These are phyloP conservation scores for Hypoxylon cercidicola DNA, from an alignment of 495 filamentous ascomycete genomes.

Conservation along the genomic window DNA sequence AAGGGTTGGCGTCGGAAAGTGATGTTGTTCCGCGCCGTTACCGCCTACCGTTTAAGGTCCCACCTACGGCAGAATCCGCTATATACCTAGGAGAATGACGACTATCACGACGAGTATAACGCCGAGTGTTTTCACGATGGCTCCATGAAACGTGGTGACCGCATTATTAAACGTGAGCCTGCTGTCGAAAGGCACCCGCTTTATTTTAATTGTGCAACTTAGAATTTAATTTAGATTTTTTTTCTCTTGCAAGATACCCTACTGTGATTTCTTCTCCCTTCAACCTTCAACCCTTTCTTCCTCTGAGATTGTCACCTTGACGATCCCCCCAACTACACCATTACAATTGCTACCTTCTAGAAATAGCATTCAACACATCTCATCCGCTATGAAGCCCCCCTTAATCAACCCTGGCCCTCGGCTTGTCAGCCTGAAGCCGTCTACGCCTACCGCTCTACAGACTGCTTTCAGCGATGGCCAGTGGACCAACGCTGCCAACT, in stretches of 20 bases:
- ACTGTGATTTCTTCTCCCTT: constrained; percentile 7
- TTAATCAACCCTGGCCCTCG: constrained; percentile 14
- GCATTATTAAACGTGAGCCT: neutral
- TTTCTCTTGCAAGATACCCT: constrained; percentile 33
- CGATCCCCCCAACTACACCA: neutral
- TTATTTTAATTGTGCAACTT: constrained; percentile 1
- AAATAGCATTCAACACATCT: neutral
- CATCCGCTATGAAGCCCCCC: constrained; percentile 15
- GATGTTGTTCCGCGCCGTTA: no score
- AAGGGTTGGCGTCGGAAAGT: no score
- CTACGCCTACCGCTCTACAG: constrained; percentile 52
- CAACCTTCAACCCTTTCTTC: neutral
- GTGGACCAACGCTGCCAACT: constrained; percentile 53
- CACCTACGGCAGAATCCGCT: no score
- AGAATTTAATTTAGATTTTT: neutral
- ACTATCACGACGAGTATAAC: neutral
- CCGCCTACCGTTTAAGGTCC: no score
- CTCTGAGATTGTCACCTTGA: neutral
- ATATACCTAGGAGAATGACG: no score
- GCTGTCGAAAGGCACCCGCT: neutral
- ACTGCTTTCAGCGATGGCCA: constrained; percentile 55
- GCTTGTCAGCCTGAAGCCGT: constrained; percentile 41
- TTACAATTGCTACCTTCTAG: neutral
- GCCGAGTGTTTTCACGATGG: neutral
- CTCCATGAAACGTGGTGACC: neutral